Evolutionary conservation across 2,329 filamentous ascomycete genomes (phyloP), one percentile per base, ranked within the genome.

Genomic region (Alternaria atra): DNA sequence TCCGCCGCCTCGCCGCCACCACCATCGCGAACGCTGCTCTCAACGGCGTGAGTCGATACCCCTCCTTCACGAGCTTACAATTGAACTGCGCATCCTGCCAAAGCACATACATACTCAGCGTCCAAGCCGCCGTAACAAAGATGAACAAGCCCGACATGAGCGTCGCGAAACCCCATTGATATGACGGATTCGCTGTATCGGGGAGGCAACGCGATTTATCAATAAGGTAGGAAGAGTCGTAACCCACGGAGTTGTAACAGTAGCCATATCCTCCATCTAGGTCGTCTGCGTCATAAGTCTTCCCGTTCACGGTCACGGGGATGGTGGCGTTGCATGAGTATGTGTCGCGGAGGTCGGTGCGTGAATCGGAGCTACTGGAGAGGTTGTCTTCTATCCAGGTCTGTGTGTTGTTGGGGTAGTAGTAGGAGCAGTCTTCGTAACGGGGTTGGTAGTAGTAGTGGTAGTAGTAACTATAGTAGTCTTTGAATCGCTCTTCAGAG

Each of bases 101-200:
- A 9, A 79, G 43, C 4, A 67, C 57, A 42, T 77, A 80, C 73
- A 80, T 77, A 44, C 64, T 69, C 1, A 73, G 6, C 5, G 60
- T 60, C 77, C 77, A 80, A 9, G 61, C 58, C 2, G 72, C 56
- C n/a, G 78, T 71, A 1, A 73, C 29, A 43, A 80, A 68, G 20
- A 78, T 57, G 23, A 78, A 72, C 4, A 75, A 37, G 4, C 67
- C 73, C 3, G 74, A 67, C 7, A 79, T 63, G 63, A 78, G 69
- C 34, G 75, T 75, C 0, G 73, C 75, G 61, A 80, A 80, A 8
- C 78, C 78, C 78, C 77, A 80, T 57, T 74, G 46, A 42, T 80
- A 80, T 0, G 66, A 52, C 5, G 66, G 65, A 12, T 70, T 48
- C 5, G 60, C 58, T 0, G 71, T 73, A 55, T 77, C 70, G 17